Conservation (phyloP, 2,329 filamentous ascomycete species). For the Xylaria multiplex region DNA sequence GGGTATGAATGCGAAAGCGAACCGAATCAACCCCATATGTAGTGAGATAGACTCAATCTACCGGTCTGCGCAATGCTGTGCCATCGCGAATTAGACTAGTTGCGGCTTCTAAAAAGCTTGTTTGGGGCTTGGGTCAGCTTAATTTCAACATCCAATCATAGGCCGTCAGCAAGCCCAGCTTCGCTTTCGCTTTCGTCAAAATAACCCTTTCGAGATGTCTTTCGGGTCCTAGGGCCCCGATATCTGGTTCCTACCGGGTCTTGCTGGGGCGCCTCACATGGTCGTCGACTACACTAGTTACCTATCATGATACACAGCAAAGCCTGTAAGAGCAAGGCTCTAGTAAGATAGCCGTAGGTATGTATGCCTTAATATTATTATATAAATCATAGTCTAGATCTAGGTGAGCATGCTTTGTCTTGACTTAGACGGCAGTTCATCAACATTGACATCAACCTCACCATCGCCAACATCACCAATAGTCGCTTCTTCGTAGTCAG, state of each 20-base stretch:
- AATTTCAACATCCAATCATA: slow-evolving; percentile 22
- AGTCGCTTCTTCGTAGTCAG: background rate
- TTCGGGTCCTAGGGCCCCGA: slow-evolving; percentile 25
- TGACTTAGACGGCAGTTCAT: slow-evolving; percentile 3
- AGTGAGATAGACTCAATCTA: background rate
- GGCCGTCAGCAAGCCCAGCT: background rate
- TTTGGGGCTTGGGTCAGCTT: slow-evolving; percentile 26
- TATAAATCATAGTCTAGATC: slow-evolving; percentile 22
- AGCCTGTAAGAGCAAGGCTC: slow-evolving; percentile 13
- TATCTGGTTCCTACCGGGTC: background rate
- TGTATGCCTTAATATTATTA: slow-evolving; percentile 1
- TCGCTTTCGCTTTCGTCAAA: slow-evolving; percentile 31
- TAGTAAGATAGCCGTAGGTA: background rate
- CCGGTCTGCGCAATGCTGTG: background rate
- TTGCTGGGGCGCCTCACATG: slow-evolving; percentile 6
- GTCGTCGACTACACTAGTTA: slow-evolving; percentile 8
- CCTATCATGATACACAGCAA: background rate
- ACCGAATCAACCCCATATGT: background rate
- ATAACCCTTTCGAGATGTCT: background rate
- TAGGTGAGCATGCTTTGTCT: background rate
- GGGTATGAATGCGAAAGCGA: slow-evolving; percentile 17
- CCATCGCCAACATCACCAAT: background rate
- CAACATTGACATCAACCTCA: slow-evolving; percentile 2
- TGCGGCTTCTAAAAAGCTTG: slow-evolving; percentile 25
- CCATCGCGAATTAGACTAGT: background rate